Conservation (phyloP, 2,329 filamentous ascomycete genomes). For the Cadophora luteo-olivacea region DNA sequence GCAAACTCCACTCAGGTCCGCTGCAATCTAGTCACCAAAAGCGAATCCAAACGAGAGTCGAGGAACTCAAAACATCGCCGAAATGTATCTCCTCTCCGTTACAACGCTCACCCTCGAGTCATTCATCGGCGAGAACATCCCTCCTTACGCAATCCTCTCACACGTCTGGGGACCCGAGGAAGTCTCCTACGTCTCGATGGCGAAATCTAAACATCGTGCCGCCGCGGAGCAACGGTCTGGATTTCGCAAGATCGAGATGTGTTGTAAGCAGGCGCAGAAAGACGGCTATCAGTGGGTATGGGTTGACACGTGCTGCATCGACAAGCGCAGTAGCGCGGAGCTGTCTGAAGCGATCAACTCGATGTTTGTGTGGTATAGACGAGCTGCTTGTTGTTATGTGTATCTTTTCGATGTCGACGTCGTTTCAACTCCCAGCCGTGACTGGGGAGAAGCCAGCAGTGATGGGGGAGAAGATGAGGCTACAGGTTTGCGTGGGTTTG, state of each 20-base stretch:
- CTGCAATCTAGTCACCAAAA: no score
- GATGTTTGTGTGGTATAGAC: background rate
- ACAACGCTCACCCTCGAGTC: background rate
- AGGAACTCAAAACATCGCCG: background rate
- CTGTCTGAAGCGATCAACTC: background rate
- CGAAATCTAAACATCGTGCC: background rate
- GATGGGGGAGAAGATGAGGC: no score
- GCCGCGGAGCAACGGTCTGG: background rate
- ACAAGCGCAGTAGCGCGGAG: background rate
- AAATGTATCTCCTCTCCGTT: background rate
- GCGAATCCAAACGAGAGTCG: background rate
- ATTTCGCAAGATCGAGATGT: background rate
- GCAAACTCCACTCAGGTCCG: no score
- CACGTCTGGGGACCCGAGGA: background rate
- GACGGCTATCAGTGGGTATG: background rate
- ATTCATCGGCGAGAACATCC: background rate
- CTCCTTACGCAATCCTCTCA: background rate
- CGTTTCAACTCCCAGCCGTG: no score
- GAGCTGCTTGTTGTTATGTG: background rate
- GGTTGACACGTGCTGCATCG: background rate
- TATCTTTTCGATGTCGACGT: no score
- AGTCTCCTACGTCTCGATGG: background rate
- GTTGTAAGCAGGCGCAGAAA: background rate
- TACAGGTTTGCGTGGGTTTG: no score
- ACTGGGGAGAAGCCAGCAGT: no score